Base-by-base conservation (phyloP, 148 eudicot genomes). In the Polygonum maritimum region DNA sequence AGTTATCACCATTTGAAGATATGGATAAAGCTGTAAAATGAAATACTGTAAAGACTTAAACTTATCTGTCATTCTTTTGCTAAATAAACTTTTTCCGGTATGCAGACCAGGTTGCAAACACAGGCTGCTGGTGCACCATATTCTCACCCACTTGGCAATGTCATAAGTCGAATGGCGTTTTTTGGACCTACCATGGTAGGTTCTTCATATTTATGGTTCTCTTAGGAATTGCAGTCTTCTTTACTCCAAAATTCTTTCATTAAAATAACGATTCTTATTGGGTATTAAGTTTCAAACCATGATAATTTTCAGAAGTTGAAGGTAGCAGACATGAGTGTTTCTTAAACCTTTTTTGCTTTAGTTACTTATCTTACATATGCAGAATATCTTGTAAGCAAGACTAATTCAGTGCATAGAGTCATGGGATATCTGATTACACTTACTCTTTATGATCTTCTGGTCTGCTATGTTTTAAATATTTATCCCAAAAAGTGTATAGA, bases 41-140 rank as follows among this genome's bases (percentile, higher is more conserved):
- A 15, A 35, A 7, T 15, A 33, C 5, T 19, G 14, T 67, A 67
- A 5, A 5, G 36, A 14, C 41, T 33, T 65, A 65, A 13, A 14
- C 44, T 65, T 60, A 14, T 33, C 2, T 35, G 22, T 22, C 2
- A 4, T 22, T 14, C 44, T 4, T 21, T 15, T 67, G 11, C 2
- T 67, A 14, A 62, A 11, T 31, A 51, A 9, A 11, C 31, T 31
- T 31, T 60, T 11, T 3, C 69, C 39, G 2, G 26, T 0, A 11
- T 36, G 58, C 89, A 95, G 99, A 95, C 99, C 75, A 92, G 99
- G 82, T 79, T 95, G 89, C 99, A 95, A 84, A 96, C 98, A 71
- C 99, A 95, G 81, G 99, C 99, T 63, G 99, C 99, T 19, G 99
- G 99, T 80, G 90, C 83, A 76, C 82, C 84, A 58, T 88, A 95